Percentiles rank a stretch among this genome's conserved stretches.
These are phyloP conservation scores for Pezizomycotina sp. DNA, from an alignment of 2,329 filamentous ascomycete species.

Conservation along the genomic window DNA sequence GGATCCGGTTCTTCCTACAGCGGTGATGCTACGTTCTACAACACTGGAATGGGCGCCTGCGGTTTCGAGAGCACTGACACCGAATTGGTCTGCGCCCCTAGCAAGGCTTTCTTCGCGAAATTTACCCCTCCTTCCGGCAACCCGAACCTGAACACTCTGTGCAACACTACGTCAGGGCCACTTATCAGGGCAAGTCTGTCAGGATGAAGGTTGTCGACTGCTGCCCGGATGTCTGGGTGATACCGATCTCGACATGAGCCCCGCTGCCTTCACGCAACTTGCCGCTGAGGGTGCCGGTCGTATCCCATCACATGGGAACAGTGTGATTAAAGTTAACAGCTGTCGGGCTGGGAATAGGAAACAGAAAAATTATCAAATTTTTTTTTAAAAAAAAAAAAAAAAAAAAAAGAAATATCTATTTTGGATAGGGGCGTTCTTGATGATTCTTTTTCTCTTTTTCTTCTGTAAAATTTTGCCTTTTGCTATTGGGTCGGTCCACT, in stretches of 20 bases:
- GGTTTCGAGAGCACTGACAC: neutral
- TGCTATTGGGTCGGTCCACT: no score
- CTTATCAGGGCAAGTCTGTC: neutral
- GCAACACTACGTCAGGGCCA: constrained; percentile 4
- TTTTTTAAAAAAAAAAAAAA: no score
- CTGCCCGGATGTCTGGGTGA: constrained; percentile 19
- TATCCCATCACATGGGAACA: no score
- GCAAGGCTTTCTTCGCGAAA: constrained; percentile 20
- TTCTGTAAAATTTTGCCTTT: no score
- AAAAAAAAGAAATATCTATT: no score
- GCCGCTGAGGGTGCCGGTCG: no score
- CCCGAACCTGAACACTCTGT: no score
- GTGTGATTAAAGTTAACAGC: no score
- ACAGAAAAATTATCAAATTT: no score
- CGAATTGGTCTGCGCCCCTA: constrained; percentile 18
- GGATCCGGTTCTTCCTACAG: neutral
- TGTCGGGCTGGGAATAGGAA: no score
- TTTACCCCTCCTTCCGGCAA: constrained; percentile 21
- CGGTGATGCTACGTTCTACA: constrained; percentile 17
- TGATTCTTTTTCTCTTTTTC: no score
- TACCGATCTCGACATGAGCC: constrained; percentile 11
- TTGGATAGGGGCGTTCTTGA: no score
- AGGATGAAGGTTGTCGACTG: constrained; percentile 6
- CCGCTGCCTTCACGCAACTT: constrained; percentile 4
- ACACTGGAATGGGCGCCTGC: constrained; percentile 18